Evolutionary conservation across 352 stramenopile species (phyloP), one percentile per base, ranked within the genome.

Genomic region (Bremia lactucae): DNA sequence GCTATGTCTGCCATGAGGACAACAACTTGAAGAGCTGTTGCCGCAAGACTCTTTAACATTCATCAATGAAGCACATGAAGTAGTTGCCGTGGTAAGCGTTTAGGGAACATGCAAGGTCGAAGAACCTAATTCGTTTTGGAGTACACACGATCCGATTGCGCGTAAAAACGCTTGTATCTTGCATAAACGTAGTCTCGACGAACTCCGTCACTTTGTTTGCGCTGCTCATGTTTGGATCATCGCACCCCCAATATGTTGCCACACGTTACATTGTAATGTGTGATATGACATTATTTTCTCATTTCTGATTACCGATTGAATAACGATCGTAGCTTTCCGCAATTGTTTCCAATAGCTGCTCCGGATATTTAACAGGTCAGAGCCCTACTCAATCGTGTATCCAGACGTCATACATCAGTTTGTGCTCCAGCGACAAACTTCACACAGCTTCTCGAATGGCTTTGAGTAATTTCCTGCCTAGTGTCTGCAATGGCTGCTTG

Each of bases 401-500:
- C 28, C 16, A 50, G 14, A 84, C 39, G 10, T 66, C 40, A 42
- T 81, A 85, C 14, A 26, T 23, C 18, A 85, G 52, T 20, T 57
- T 65, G 41, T 57, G 61, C 41, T 85, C 72, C 22, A 81, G 42
- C 20, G 69, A 79, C 34, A 85, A 40, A 34, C 83, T 85, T 22
- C 77, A 67, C 13, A 83, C 39, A 9, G 40, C 60, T 35, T 85
- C 72, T 15, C 52, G 49, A 26, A 66, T 57, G 1, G 64, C 53
- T 8, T 13, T 19, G 45, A 33, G 48, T 62, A 65, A 85, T 81
- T 14, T 82, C 67, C 13, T 59, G 45, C 33, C 67, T 45, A n/a
- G 58, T 52, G 2, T 52, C 60, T 3, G 45, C 4, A 83, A 33
- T 22, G 77, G 49, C 11, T 44, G 51, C 8, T 55, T 49, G 24